Conservation (phyloP, 257 asterid genomes). For the Voacanga thouarsii region DNA sequence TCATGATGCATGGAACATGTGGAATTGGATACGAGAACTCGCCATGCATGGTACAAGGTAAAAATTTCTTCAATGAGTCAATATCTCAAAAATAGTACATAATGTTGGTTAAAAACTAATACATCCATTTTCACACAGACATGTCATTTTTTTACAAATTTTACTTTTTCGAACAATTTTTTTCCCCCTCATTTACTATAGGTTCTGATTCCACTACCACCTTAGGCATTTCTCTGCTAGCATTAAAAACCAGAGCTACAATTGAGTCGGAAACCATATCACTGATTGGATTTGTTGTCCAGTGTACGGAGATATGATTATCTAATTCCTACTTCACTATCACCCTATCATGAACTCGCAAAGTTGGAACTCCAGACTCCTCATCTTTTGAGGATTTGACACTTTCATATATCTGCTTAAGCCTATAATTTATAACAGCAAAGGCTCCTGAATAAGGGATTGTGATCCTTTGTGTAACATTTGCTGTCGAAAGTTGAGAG, state of each 20-base stretch:
- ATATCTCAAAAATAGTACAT: no score
- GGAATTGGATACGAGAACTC: no score
- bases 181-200: conserved; percentile 42
- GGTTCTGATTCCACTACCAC: conserved; percentile 61
- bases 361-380: conserved; percentile 66
- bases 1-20: no score
- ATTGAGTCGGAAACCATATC: conserved; percentile 96
- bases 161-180: no score
- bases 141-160: no score
- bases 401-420: conserved; percentile 84
- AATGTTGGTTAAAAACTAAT: no score
- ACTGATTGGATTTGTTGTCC: conserved; percentile 94
- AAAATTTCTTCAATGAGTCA: no score
- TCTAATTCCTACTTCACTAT: conserved; percentile 83
- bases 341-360: conserved; percentile 73
- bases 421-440: conserved; percentile 79
- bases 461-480: conserved; percentile 74
- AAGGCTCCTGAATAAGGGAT: conserved; percentile 96
- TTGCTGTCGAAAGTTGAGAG: conserved; percentile 91
- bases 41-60: no score
- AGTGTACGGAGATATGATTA: conserved; percentile 77
- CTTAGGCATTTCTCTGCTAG: conserved; percentile 67
- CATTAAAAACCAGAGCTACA: conserved; percentile 79
- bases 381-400: conserved; percentile 73
- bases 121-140: no score